Evolutionary conservation across 352 stramenopile genomes (phyloP), one percentile per base, ranked within the genome.

Genomic region (Globisporangium irregulare): DNA sequence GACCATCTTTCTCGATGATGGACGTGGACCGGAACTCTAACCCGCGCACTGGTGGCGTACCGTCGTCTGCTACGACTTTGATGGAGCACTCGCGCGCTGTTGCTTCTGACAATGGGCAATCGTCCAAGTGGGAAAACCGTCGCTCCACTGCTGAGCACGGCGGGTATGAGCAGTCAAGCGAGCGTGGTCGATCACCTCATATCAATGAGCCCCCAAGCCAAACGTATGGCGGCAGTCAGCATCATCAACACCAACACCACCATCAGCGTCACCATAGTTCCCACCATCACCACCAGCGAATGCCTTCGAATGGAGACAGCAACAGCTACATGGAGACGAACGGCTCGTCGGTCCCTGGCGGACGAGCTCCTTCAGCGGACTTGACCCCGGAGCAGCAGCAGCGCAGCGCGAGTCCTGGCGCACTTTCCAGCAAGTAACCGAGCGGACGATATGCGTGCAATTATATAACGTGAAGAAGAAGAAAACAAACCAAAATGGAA

Each of bases 1-100:
- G 67, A 9, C 72, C 79, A n/a, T 73, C 72, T 3, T 89, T 91
- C 59, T 90, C 81, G 1, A 89, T 90, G 79, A 73, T 87, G 64
- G 80, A 87, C 62, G 81, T 89, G 27, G 84, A 92, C 46, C 78
- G 84, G 15, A 81, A 84, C 55, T 74, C 73, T 1, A 75, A 59
- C 8, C 62, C 63, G 12, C 54, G 77, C 25, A 29, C 61, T 10
- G 59, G 46, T 12, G 59, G 46, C 32, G 62, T 54, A 18, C 64
- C 59, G 12, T 62, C 50, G 25, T 48, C 66, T 25, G 50, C 50
- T 43, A 24, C 32, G 15, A 46, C 29, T 25, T 36, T 61, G 32
- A 24, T 61, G 5, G 72, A 80, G 5, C 64, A 80, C 54, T 55
- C 61, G 8, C 55, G 55, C 8, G 20, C 55, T 25, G 29, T 61